Base-by-base conservation (phyloP, 805 yeast genomes). In the Tetrapisispora taiwanensis region DNA sequence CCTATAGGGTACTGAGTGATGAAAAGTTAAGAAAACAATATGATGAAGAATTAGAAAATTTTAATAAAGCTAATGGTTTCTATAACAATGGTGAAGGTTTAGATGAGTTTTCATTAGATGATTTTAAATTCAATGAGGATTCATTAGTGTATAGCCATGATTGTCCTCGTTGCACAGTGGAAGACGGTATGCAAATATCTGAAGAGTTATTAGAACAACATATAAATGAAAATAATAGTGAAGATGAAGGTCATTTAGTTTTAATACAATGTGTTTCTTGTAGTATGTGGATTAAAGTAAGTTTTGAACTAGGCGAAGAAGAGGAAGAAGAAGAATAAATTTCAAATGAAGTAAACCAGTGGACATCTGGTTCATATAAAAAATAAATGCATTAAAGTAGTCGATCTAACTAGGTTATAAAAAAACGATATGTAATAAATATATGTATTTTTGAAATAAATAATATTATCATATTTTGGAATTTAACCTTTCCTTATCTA, bases 251-350 rank as follows among this genome's bases (percentile, higher is more conserved):
- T 0, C 81, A 69, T 50, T 83, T 81, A 49, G 72, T 89, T 1
- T 70, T 85, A 19, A 77, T 85, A 0, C 95, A 89, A 55, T 90
- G 97, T 59, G 58, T 66, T 12, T 79, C 84, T 28, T 90, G 97
- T 60, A 84, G 95, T 59, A 59, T 88, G 27, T 90, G 96, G 95
- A 63, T 90, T 22, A 77, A 78, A 41, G 88, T 90, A 1, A 72
- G 70, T 55, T 76, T 70, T 51, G 88, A 78, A 50, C 45, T 58
- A 10, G 67, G 59, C 2, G 65, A 62, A 19, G 38, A 17, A 12
- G 36, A 27, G 7, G 24, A 40, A 3, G 62, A 59, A 15, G 39
- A 49, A 19, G 34, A 17, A 15, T 9, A 31, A 22, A 22, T 22
- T 22, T 22, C 8, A 22, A 22, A 22, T 22, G 8, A 22, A 22